These are phyloP conservation scores for Akanthomyces dipterigenus DNA, from an alignment of 2,329 filamentous ascomycete genomes.

Conservation along the genomic window DNA sequence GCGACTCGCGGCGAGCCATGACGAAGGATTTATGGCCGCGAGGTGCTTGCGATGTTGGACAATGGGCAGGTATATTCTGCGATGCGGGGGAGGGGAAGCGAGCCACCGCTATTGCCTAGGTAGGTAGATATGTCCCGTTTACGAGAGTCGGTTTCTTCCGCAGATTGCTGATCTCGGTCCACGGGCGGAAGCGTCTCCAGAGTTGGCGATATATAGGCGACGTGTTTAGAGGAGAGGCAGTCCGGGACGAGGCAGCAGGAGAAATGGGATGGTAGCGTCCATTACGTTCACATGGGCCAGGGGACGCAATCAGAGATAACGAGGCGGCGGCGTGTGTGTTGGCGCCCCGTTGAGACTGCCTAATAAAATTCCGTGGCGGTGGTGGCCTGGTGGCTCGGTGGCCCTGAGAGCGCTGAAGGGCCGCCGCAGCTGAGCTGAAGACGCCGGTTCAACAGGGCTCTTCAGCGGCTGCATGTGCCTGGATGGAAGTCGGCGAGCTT, in stretches of 20 bases:
- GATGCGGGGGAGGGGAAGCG: conserved; percentile 12
- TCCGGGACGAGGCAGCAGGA: neutral
- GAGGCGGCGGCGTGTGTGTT: neutral
- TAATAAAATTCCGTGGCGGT: neutral
- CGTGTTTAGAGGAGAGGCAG: neutral
- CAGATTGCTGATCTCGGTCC: neutral
- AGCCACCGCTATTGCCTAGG: neutral
- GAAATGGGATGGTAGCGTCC: neutral
- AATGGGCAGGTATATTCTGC: neutral
- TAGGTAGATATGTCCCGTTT: no score
- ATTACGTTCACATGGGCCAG: conserved; percentile 9
- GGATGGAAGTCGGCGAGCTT: neutral
- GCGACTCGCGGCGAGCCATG: conserved; percentile 42
- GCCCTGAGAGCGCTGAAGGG: neutral
- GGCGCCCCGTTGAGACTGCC: conserved; percentile 3
- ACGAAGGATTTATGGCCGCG: conserved; percentile 19
- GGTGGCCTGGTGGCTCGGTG: neutral
- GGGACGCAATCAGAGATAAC: conserved; percentile 1
- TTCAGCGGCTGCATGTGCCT: neutral
- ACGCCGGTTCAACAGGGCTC: neutral
- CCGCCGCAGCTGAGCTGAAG: neutral
- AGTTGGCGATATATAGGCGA: neutral
- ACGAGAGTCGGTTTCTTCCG: neutral
- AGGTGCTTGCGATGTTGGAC: conserved; percentile 11
- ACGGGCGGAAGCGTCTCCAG: neutral